Base-by-base conservation (phyloP, 2,329 filamentous ascomycete genomes). In the Chaetothyriales sp. region DNA sequence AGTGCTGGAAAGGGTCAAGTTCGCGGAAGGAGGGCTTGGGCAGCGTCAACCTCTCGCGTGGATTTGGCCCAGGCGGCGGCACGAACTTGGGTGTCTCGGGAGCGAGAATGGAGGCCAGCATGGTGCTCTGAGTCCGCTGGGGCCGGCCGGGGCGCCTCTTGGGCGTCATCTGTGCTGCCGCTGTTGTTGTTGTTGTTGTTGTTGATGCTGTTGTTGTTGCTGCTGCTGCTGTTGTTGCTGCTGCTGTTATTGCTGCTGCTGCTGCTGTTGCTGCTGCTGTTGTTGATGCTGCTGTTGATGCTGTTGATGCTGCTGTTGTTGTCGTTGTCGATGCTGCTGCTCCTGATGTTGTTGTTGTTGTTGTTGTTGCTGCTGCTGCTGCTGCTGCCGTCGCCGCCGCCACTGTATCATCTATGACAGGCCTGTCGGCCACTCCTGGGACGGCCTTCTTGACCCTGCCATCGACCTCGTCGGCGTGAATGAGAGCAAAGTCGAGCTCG, bases 401-500 rank as follows among this genome's bases (percentile, higher is more conserved):
- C 95, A 88, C 51, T 95, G 78, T 62, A 94, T 86, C 0, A 19
- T 59, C 54, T 47, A 64, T 55, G 8, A 18, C 46, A 13, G 44
- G 19, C 49, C 49, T 45, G 18, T 18, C 37, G 29, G 57, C 65
- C 53, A 62, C 67, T 4, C n/a, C 57, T 44, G 56, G 47, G 18
- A 9, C 53, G 44, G 62, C 43, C 59, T 52, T 72, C 55, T 75
- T 76, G 20, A 74, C 70, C 44, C 81, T 73, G 18, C 88, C 87
- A 65, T 97, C 90, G 5, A 97, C 83, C 58, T 94, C 86, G 56
- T 92, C 83, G 1, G 89, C 82, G 47, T 78, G 81, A 64, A 89
- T 89, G 2, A 95, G 75, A 59, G 84, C 80, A 58, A 95, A 84
- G 3, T 78, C 80, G 10, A 77, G 77, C 52, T 95, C 88, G 47